Evolutionary conservation across 805 yeast genomes (phyloP).

Genomic region (Candida lessepsii): DNA sequence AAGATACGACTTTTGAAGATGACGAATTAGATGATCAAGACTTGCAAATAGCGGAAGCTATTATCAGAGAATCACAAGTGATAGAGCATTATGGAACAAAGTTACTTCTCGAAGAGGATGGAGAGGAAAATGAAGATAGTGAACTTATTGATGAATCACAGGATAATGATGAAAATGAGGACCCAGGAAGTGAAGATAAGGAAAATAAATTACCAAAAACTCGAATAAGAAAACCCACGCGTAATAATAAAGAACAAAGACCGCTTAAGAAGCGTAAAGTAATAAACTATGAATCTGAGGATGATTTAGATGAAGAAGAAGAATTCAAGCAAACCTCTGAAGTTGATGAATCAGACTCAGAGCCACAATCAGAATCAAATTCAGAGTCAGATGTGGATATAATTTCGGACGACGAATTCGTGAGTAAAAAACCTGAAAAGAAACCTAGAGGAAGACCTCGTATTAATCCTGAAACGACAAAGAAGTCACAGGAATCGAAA

Average conservation of each 20-base stretch:
- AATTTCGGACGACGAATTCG: neutral
- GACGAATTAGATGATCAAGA: slow-evolving; percentile 41
- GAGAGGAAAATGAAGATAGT: slow-evolving; percentile 8
- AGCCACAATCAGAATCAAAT: too few species aligned
- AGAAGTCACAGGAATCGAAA: too few species aligned
- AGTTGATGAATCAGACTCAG: too few species aligned
- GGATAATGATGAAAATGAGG: neutral
- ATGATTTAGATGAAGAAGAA: too few species aligned
- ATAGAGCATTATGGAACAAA: slow-evolving; percentile 14
- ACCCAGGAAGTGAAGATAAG: slow-evolving; percentile 1
- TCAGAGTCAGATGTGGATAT: neutral
- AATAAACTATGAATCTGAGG: too few species aligned
- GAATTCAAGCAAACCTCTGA: neutral
- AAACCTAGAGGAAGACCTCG: neutral
- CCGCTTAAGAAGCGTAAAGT: too few species aligned
- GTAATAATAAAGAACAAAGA: too few species aligned
- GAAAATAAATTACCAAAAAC: neutral
- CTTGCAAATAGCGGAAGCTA: slow-evolving; percentile 42
- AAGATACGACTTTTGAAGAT: slow-evolving; percentile 28
- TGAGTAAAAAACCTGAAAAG: neutral
- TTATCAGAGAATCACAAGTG: slow-evolving; percentile 24
- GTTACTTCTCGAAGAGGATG: slow-evolving; percentile 18
- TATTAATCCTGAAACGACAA: neutral
- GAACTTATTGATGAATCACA: too few species aligned
- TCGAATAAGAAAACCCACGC: neutral